These are phyloP conservation scores for Urochloa ruziziensis DNA, from an alignment of 176 grass and related monocot genomes.

Conservation along the genomic window DNA sequence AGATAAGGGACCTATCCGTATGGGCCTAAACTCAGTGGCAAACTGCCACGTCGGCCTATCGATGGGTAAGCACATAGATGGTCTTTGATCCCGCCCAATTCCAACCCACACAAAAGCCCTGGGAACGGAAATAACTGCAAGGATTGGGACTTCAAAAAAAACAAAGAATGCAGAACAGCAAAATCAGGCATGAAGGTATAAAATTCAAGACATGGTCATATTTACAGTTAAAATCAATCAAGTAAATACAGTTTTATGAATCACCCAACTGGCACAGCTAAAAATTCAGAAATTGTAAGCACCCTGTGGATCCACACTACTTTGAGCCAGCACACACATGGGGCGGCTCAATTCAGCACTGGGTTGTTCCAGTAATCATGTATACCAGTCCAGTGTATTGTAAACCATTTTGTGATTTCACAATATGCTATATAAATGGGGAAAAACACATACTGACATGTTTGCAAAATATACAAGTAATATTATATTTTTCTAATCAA, in stretches of 20 bases:
- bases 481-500: not conserved
- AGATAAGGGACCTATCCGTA: not conserved
- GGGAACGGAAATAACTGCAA: not conserved
- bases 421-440: not conserved
- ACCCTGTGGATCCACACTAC: not conserved
- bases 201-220: not conserved
- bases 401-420: not conserved
- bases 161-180: not conserved
- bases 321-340: not conserved
- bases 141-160: not conserved
- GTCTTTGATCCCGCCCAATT: not conserved
- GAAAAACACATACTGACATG: not conserved
- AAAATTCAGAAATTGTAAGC: not conserved
- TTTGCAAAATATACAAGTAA: not conserved
- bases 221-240: not conserved
- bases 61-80: not conserved
- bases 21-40: not conserved
- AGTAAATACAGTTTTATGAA: not conserved
- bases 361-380: not conserved
- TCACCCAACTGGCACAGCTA: not conserved
- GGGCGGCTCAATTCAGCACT: not conserved
- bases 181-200: not conserved
- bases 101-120: not conserved
- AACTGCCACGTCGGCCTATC: no score
- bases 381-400: not conserved